These are phyloP conservation scores for Geotrichum klebahnii DNA, from an alignment of 1,139 yeast species.

Conservation along the genomic window DNA sequence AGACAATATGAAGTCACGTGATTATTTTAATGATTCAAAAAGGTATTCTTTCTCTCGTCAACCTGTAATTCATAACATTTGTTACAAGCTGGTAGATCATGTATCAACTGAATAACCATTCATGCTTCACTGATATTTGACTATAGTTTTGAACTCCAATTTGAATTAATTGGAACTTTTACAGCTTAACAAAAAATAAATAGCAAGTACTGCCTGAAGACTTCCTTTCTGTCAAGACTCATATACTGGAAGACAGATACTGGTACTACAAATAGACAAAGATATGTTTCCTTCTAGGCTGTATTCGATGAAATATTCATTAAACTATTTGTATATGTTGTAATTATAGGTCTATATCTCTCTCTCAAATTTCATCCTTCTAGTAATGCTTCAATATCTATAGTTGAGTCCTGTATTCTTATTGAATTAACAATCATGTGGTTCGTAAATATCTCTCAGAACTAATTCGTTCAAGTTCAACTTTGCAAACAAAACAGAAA, in stretches of 20 bases:
- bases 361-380: too few species aligned
- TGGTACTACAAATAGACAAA: background rate
- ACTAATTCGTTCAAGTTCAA: too few species aligned
- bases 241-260: conserved; percentile 13
- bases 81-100: background rate
- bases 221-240: conserved; percentile 9
- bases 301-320: too few species aligned
- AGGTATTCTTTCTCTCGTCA: background rate
- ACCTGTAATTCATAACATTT: background rate
- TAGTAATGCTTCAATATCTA: too few species aligned
- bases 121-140: background rate
- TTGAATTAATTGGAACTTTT: background rate
- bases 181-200: background rate
- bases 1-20: too few species aligned
- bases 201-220: conserved; percentile 8
- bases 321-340: too few species aligned
- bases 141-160: background rate
- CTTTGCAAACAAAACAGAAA: background rate
- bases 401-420: too few species aligned
- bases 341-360: too few species aligned
- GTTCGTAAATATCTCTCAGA: too few species aligned
- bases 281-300: background rate
- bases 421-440: too few species aligned
- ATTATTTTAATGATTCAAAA: background rate
- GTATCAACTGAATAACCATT: background rate